Base-by-base conservation (phyloP, 1,284 basidiomycete genomes). In the Gymnopus androsaceus region DNA sequence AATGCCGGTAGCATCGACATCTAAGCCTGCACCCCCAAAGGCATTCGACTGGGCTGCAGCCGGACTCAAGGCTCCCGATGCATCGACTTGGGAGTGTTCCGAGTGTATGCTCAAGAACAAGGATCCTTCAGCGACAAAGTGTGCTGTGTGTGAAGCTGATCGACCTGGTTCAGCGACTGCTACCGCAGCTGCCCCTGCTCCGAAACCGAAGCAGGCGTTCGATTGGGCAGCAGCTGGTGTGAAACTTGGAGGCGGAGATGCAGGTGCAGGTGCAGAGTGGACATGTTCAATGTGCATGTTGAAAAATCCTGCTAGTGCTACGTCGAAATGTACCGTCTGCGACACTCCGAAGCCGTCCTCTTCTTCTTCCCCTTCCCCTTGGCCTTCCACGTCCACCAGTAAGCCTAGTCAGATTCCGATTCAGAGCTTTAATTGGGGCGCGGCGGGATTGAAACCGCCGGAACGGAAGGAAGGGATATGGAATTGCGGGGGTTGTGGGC, bases 251-350 rank as follows among this genome's bases (percentile, higher is more conserved):
- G 17, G 38, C 17, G 23, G 9, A 12, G 33, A 23, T 21, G 23
- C 33, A n/a, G 21, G 41, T 38, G 56, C 59, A 8, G 19, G 51
- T n/a, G 64, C 30, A n/a, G 69, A 62, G 21, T 84, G 82, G 82
- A 72, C 58, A 6, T 84, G 82, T 60, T 66, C 66, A 2, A 57
- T 65, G 8, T 85, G 83, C 52, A 70, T 68, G 66, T 60, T 82
- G 23, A 64, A 72, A 47, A 85, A 83, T 60, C 69, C 75, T 3
- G 71, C 68, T 6, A 67, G 63, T 9, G 77, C 75, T 2, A 73
- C 64, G 37, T 70, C 72, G 37, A 81, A 82, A 64, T 87, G 84
- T 63, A 72, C 69, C 0, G 60, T 80, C 40, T 87, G 85, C 56
- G 82, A 83, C 31, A 57, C 73, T 1, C 73, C 75, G 0, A 64